Evolutionary conservation across 2,329 filamentous ascomycete genomes (phyloP).

Genomic region (Colletotrichum sp.): DNA sequence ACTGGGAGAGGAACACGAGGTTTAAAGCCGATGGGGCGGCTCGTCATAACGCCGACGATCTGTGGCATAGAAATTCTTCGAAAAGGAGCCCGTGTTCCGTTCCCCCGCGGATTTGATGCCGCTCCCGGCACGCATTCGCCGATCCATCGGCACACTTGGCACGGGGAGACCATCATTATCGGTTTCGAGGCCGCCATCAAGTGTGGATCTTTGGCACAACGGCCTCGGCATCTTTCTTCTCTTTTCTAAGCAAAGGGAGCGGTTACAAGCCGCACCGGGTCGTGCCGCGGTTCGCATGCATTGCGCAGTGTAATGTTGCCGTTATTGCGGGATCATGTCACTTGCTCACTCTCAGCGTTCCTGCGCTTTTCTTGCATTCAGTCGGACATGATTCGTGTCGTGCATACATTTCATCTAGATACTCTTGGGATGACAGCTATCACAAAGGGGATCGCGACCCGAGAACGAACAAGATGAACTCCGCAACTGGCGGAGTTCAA

Average conservation of each 20-base stretch:
- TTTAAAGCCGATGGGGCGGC: slow-evolving; percentile 6
- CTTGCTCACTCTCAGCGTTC: neutral
- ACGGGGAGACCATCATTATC: neutral
- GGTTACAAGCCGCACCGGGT: neutral
- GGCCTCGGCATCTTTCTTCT: neutral
- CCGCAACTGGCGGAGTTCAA: neutral
- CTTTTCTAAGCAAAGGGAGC: neutral
- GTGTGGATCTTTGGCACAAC: neutral
- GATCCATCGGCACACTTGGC: neutral
- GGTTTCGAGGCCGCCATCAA: neutral
- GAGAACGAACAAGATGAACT: neutral
- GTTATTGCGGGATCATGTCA: neutral
- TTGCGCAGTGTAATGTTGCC: neutral
- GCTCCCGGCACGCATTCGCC: neutral
- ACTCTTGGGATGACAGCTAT: neutral
- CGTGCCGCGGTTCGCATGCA: neutral
- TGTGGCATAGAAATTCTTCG: neutral
- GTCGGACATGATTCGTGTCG: neutral
- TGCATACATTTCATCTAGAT: neutral
- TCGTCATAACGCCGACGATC: slow-evolving; percentile 11
- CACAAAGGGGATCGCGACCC: neutral
- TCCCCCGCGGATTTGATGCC: neutral
- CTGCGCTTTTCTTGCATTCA: neutral
- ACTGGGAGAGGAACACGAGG: neutral
- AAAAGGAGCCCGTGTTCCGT: neutral